Percentiles rank a stretch among this genome's conserved stretches.
Evolutionary conservation across 257 asterid species (phyloP).

Genomic region (Solanum megistacrolobum): DNA sequence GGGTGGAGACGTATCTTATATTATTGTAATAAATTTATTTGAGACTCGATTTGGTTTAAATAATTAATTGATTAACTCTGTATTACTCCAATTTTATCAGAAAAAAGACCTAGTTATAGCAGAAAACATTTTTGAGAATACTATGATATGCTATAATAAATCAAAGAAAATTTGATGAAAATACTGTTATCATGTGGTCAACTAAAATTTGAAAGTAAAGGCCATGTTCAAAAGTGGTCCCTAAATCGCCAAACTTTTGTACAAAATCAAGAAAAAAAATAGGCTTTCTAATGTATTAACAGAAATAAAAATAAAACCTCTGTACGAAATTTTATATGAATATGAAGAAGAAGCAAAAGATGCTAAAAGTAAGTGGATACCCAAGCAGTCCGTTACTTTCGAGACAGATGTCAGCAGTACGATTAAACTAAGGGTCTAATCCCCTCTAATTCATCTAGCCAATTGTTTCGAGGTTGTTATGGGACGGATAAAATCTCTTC

Average conservation of each 20-base stretch:
- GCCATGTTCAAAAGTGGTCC: background rate
- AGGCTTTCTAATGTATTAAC: background rate
- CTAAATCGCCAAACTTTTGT: background rate
- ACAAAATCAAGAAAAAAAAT: background rate
- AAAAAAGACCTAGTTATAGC: background rate
- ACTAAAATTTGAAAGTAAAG: background rate
- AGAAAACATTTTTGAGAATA: background rate
- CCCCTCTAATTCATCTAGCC: background rate
- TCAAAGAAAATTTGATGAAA: background rate
- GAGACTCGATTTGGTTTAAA: background rate
- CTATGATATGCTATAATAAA: background rate
- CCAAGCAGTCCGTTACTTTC: background rate
- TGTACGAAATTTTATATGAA: background rate
- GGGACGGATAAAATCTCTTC: background rate
- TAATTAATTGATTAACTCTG: background rate
- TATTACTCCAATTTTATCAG: background rate
- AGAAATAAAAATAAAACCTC: background rate
- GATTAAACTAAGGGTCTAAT: background rate
- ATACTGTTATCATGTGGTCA: background rate
- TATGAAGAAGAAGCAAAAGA: background rate
- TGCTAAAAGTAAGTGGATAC: background rate
- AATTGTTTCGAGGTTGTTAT: background rate
- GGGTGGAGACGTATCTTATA: no score
- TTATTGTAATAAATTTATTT: no score
- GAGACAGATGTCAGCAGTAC: background rate